Evolutionary conservation across 495 filamentous ascomycete species (phyloP).

Genomic region (Aspergillus cavernicola): DNA sequence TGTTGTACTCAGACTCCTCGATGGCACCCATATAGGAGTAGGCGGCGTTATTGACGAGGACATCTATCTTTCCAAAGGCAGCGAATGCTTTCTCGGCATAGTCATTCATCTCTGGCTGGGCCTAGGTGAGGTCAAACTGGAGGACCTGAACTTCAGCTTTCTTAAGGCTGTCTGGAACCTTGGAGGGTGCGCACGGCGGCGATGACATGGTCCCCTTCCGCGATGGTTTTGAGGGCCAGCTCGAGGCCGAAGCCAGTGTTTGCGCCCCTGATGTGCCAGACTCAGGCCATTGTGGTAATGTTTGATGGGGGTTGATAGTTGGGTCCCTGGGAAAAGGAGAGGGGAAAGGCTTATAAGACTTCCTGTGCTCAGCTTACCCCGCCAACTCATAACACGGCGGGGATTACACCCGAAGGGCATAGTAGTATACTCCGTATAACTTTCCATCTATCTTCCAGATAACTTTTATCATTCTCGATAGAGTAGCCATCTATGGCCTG

Average conservation of each 20-base stretch:
- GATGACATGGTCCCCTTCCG: constrained; percentile 7
- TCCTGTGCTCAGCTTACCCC: too few species aligned
- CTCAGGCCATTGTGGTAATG: neutral
- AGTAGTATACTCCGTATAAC: too few species aligned
- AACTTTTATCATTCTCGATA: too few species aligned
- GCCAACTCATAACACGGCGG: too few species aligned
- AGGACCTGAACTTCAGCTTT: neutral
- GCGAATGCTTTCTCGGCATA: constrained; percentile 4
- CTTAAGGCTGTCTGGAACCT: constrained; percentile 4
- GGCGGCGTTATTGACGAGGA: constrained; percentile 4
- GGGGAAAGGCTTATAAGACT: too few species aligned
- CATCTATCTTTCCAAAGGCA: neutral
- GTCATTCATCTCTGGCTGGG: neutral
- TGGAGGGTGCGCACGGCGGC: constrained; percentile 10
- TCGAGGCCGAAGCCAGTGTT: constrained; percentile 10
- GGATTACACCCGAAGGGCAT: too few species aligned
- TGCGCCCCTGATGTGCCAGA: constrained; percentile 11
- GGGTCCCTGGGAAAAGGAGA: too few species aligned
- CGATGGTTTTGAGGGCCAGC: constrained; percentile 1
- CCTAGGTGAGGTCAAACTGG: constrained; percentile 6
- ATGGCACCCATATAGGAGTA: constrained; percentile 10
- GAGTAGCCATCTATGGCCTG: too few species aligned
- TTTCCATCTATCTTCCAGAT: too few species aligned
- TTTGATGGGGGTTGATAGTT: neutral
- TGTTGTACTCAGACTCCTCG: constrained; percentile 3